phyloP scores from a whole-genome alignment of 2,329 filamentous ascomycete species.

The Dichotomopilus funicola region DNA sequence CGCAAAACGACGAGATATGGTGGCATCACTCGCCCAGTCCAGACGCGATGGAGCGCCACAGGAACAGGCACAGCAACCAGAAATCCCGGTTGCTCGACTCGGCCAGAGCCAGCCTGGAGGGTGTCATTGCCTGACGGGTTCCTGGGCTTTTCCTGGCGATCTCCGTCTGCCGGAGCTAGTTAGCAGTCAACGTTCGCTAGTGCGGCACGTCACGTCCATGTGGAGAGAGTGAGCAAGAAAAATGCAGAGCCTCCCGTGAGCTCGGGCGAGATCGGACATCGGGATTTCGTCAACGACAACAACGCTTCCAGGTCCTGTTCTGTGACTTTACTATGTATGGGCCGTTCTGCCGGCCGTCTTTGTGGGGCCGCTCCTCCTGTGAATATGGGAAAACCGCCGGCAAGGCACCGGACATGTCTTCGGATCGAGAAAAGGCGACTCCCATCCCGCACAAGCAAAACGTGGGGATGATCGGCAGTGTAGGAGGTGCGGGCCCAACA shows the following conservation, averaged over 20 bases:
- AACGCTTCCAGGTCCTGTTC: not conserved
- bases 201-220: not conserved
- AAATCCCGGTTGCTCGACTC: constrained; percentile 1
- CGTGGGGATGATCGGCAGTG: constrained; percentile 2
- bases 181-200: not conserved
- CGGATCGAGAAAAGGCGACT: not conserved
- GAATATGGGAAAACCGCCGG: too few relatives aligned
- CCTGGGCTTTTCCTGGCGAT: constrained; percentile 8
- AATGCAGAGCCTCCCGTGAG: not conserved
- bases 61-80: constrained; percentile 6
- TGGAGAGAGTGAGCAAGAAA: too few relatives aligned
- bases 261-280: constrained; percentile 9
- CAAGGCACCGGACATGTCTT: too few relatives aligned
- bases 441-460: constrained; percentile 3
- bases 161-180: constrained; percentile 14
- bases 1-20: constrained; percentile 28
- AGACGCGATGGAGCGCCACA: constrained; percentile 20
- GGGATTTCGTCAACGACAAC: not conserved
- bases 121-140: constrained; percentile 10
- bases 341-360: too few relatives aligned
- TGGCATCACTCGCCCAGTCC: constrained; percentile 28
- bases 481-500: not conserved
- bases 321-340: too few relatives aligned
- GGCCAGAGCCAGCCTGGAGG: not conserved
- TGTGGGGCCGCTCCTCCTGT: too few relatives aligned